Base-by-base conservation (phyloP, 805 yeast genomes). In the Pichia kluyveri region DNA sequence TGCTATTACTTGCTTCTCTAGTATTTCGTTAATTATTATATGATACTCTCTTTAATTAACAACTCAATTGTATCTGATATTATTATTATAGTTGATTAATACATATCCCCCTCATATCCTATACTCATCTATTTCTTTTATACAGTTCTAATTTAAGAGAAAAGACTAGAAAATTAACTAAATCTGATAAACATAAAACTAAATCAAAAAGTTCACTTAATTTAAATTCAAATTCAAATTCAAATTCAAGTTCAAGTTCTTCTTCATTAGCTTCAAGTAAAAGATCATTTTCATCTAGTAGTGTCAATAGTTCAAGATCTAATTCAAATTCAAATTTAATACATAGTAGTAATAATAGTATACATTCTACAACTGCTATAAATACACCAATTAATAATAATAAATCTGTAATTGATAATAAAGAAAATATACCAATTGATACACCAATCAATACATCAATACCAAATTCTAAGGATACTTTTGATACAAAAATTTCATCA, bases 121-220 rank as follows among this genome's bases (percentile, higher is more conserved):
- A 11, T 10, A 3, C 38, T n/a, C 2, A 5, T 17, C 17, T 4
- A 8, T 30, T 30, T 5, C 19, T 14, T 14, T 40, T 19, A 7
- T 28, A 40, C 34, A 47, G 40, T 18, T 11, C 23, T 19, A 27
- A 36, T 17, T 17, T 40, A 11, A 38, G 42, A 28, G 32, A 32
- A 4, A 31, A 39, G 39, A 49, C 50, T 11, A 43, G 39, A 43
- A 43, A 40, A 15, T 9, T 44, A 32, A 38, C 42, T 9, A 38
- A 36, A 34, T 34, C 37, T n/a, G 31, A 44, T 32, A 18, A 28
- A 34, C 19, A 36, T 34, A 30, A 38, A 30, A 38, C 38, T 17
- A 38, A 43, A 14, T 34, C 17, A 34, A 34, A 34, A 34, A 10
- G 15, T 10, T 14, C n/a, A 34, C 37, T 34, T 12, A 34, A 15